A percentile compares a stretch with the other conserved stretches of the same genome.
phyloP scores from a whole-genome alignment of 2,329 filamentous ascomycete genomes.

The Clonostachys sp. region DNA sequence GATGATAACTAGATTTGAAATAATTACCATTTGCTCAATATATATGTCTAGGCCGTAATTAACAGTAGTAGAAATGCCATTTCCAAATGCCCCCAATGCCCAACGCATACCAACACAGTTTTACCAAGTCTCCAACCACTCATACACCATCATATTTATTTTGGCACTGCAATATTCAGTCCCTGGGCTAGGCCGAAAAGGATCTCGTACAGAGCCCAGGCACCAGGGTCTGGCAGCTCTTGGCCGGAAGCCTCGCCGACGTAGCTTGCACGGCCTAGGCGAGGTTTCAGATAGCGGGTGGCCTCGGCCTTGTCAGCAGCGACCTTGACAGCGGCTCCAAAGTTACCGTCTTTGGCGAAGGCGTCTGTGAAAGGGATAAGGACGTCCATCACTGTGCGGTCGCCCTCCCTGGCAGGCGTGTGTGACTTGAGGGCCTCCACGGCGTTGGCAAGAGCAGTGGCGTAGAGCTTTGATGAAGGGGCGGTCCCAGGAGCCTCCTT shows the following conservation, averaged over 20 bases:
- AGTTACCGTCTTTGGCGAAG: conserved; percentile 45
- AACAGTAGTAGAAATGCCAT: too few species aligned
- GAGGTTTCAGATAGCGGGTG: conserved; percentile 14
- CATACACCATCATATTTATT: neutral
- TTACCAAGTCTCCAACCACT: too few species aligned
- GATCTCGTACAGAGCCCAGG: conserved; percentile 22
- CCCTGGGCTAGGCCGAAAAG: neutral
- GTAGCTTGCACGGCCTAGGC: conserved; percentile 19
- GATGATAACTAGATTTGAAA: too few species aligned
- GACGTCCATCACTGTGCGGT: conserved; percentile 65
- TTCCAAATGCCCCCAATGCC: too few species aligned
- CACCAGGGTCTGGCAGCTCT: conserved; percentile 19
- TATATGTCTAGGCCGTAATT: too few species aligned
- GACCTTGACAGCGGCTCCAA: conserved; percentile 31
- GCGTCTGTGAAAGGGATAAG: conserved; percentile 63
- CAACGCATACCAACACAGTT: too few species aligned
- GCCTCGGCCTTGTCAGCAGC: conserved; percentile 19
- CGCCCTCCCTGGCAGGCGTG: conserved; percentile 16
- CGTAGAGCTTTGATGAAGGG: conserved; percentile 6
- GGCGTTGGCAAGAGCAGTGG: conserved; percentile 10
- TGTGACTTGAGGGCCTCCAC: conserved; percentile 13
- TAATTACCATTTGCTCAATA: too few species aligned
- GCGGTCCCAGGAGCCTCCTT: neutral
- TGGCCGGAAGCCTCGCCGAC: conserved; percentile 17
- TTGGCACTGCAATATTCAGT: neutral